Percentiles rank a stretch among this genome's conserved stretches.
Conservation (phyloP, 371 early-diverging fungal genomes). For the Parasitella parasitica region DNA sequence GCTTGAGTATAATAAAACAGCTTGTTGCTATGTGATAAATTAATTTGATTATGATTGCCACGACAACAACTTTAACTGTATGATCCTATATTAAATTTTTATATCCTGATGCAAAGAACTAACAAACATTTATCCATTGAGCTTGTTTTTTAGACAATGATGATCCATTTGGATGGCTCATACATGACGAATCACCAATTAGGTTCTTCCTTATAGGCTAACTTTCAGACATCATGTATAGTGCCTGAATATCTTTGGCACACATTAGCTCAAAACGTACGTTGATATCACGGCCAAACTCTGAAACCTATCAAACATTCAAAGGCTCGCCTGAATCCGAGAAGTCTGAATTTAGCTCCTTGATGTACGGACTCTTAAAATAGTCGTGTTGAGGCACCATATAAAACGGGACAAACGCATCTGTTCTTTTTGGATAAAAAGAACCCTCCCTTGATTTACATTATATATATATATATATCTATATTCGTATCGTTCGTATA, state of each 20-base stretch:
- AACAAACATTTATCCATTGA: background rate
- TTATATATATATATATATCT: background rate
- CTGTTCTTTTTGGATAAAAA: background rate
- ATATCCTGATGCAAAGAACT: too few relatives aligned
- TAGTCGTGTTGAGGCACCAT: background rate
- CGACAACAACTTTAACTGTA: too few relatives aligned
- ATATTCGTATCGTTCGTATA: background rate
- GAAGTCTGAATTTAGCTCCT: background rate
- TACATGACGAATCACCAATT: background rate
- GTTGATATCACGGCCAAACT: background rate
- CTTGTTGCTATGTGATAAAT: background rate
- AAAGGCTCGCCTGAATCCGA: background rate
- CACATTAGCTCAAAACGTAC: background rate
- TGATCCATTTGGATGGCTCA: background rate
- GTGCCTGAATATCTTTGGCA: background rate
- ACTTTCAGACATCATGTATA: background rate
- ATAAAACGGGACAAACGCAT: background rate
- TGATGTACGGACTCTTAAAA: background rate
- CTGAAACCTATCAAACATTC: background rate
- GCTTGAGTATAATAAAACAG: background rate
- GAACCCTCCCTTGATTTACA: background rate
- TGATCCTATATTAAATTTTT: background rate
- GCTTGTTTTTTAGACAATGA: too few relatives aligned
- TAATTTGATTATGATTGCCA: background rate
- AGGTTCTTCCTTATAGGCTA: background rate